These are phyloP conservation scores for Jacaranda copaia DNA, from an alignment of 257 asterid species.

Conservation along the genomic window DNA sequence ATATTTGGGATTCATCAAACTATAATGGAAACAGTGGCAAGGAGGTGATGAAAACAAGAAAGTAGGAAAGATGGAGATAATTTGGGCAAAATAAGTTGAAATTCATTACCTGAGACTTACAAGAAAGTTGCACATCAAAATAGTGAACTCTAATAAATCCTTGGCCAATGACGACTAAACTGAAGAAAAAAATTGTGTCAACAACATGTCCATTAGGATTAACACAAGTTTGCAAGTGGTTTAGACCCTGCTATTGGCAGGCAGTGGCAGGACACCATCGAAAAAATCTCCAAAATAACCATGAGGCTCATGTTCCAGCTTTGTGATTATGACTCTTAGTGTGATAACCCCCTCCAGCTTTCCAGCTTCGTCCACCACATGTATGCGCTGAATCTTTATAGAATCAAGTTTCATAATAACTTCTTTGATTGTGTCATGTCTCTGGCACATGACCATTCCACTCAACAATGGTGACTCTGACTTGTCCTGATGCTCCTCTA, in stretches of 20 bases:
- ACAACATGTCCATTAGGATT: not conserved
- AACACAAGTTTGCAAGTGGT: constrained; percentile 25
- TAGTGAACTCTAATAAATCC: not conserved
- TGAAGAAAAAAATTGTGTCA: not conserved
- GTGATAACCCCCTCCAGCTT: constrained; percentile 86
- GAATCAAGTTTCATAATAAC: constrained; percentile 79
- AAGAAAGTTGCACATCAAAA: not conserved
- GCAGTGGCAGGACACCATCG: constrained; percentile 95
- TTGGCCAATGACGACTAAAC: constrained; percentile 28
- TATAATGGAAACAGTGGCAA: too few species aligned
- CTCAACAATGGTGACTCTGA: constrained; percentile 50
- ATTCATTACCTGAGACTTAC: too few species aligned
- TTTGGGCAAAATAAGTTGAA: too few species aligned
- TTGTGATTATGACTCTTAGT: constrained; percentile 92
- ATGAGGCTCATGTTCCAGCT: constrained; percentile 94
- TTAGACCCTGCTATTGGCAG: constrained; percentile 87
- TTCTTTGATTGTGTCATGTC: constrained; percentile 65
- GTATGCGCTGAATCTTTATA: constrained; percentile 82
- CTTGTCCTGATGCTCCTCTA: constrained; percentile 49
- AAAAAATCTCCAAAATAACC: constrained; percentile 99
- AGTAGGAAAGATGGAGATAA: too few species aligned
- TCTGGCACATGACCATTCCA: constrained; percentile 81
- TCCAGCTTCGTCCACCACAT: constrained; percentile 75
- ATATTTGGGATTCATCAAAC: too few species aligned
- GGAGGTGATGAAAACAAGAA: too few species aligned